Conservation (phyloP, 2,329 filamentous ascomycete genomes). For the Botrytis galanthina region DNA sequence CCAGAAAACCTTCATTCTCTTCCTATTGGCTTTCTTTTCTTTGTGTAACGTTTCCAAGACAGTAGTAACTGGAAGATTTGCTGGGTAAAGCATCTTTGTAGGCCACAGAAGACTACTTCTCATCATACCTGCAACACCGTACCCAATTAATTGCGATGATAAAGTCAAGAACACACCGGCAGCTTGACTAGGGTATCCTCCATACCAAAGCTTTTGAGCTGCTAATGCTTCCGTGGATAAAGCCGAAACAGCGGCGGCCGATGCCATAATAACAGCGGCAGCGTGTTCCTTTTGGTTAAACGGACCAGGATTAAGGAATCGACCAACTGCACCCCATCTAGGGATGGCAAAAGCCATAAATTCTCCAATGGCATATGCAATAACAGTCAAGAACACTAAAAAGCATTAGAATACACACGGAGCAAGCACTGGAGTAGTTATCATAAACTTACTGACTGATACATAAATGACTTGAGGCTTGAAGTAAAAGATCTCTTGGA, state of each 20-base stretch:
- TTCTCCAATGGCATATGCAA: conserved; percentile 44
- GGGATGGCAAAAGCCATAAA: conserved; percentile 40
- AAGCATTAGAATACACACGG: not conserved
- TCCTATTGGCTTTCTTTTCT: conserved; percentile 41
- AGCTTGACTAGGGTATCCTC: conserved; percentile 45
- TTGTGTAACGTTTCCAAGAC: conserved; percentile 44
- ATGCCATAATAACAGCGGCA: conserved; percentile 59
- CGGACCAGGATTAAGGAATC: conserved; percentile 61
- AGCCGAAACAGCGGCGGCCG: conserved; percentile 17
- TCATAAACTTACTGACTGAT: conserved; percentile 36
- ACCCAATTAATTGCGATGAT: conserved; percentile 62
- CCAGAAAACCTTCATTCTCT: conserved; percentile 40
- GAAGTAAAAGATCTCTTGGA: conserved; percentile 48
- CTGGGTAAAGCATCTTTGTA: conserved; percentile 64
- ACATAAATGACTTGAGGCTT: conserved; percentile 48
- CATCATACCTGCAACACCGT: conserved; percentile 59
- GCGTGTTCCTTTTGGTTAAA: conserved; percentile 70
- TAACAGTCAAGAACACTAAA: conserved; percentile 44
- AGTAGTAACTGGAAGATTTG: conserved; percentile 48
- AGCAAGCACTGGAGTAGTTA: not conserved
- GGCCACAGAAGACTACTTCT: conserved; percentile 58
- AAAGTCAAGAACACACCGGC: conserved; percentile 52
- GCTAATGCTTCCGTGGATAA: conserved; percentile 74
- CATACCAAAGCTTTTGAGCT: conserved; percentile 57
- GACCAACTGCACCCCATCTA: conserved; percentile 40